Evolutionary conservation across 352 stramenopile species (phyloP).

Genomic region (Aphanomyces stellatus): DNA sequence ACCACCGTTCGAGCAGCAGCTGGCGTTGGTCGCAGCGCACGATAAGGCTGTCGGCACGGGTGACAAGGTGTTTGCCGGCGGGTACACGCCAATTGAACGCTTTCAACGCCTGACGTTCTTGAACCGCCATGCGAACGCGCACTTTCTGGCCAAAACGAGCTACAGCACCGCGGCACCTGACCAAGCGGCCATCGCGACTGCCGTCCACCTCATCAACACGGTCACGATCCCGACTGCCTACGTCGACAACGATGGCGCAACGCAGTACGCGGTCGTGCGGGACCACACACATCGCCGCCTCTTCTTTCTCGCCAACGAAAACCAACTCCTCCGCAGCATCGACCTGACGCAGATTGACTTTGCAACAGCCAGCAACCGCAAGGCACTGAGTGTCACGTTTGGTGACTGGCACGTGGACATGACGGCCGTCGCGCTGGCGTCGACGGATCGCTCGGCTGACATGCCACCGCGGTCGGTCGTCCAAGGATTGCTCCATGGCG

Average conservation of each 20-base stretch:
- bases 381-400: slow-evolving; percentile 46
- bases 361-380: slow-evolving; percentile 27
- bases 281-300: slow-evolving; percentile 51
- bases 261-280: slow-evolving; percentile 60
- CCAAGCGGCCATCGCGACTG: slow-evolving; percentile 41
- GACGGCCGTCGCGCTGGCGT: slow-evolving; percentile 35
- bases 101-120: slow-evolving; percentile 63
- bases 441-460: slow-evolving; percentile 36
- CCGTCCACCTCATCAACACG: slow-evolving; percentile 54
- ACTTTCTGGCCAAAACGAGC: slow-evolving; percentile 41
- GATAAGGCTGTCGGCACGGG: slow-evolving; percentile 19
- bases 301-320: slow-evolving; percentile 63
- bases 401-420: slow-evolving; percentile 59
- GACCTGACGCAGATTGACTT: slow-evolving; percentile 56
- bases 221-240: slow-evolving; percentile 32
- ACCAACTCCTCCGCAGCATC: slow-evolving; percentile 53
- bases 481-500: slow-evolving; percentile 5
- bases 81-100: slow-evolving; percentile 43
- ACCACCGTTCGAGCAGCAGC: slow-evolving; percentile 36
- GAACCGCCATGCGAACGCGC: slow-evolving; percentile 34
- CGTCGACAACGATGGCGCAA: slow-evolving; percentile 34
- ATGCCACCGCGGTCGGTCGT: slow-evolving; percentile 39
- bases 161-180: slow-evolving; percentile 27
- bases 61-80: slow-evolving; percentile 30
- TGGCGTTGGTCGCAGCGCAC: slow-evolving; percentile 19